A percentile compares a stretch with the other conserved stretches of the same genome.
phyloP scores from a whole-genome alignment of 1,284 basidiomycete species.

The Fomitiporia mediterranea region DNA sequence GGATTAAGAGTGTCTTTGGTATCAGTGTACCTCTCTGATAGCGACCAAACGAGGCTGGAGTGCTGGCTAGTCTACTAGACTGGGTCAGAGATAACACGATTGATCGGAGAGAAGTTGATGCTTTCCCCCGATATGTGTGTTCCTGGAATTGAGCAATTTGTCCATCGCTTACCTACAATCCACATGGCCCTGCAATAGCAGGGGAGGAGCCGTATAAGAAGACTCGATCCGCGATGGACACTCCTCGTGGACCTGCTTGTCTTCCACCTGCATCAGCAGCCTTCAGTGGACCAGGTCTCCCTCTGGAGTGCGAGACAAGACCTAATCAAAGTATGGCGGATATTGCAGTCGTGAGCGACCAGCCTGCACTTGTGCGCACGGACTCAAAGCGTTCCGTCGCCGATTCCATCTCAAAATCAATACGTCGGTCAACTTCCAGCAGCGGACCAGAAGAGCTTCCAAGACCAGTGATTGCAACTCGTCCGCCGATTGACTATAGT shows the following conservation, averaged over 20 bases:
- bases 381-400: constrained; percentile 7
- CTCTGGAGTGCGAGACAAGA: constrained; percentile 13
- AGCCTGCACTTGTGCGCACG: background rate
- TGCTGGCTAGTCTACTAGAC: too few relatives aligned
- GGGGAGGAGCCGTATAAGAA: too few relatives aligned
- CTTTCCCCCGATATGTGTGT: background rate
- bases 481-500: constrained; percentile 58
- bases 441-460: background rate
- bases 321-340: constrained; percentile 2
- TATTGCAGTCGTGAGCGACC: constrained; percentile 4
- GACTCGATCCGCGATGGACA: background rate
- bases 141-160: background rate
- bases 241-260: constrained; percentile 15
- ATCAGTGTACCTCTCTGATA: too few relatives aligned
- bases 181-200: background rate
- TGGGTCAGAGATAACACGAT: too few relatives aligned
- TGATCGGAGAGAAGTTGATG: too few relatives aligned
- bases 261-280: constrained; percentile 16
- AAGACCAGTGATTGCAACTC: constrained; percentile 4
- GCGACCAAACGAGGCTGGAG: too few relatives aligned
- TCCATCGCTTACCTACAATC: background rate
- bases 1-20: too few relatives aligned
- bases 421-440: background rate
- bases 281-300: background rate
- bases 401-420: constrained; percentile 9